These are phyloP conservation scores for Smittium culicis DNA, from an alignment of 371 early-diverging fungal species.

Conservation along the genomic window DNA sequence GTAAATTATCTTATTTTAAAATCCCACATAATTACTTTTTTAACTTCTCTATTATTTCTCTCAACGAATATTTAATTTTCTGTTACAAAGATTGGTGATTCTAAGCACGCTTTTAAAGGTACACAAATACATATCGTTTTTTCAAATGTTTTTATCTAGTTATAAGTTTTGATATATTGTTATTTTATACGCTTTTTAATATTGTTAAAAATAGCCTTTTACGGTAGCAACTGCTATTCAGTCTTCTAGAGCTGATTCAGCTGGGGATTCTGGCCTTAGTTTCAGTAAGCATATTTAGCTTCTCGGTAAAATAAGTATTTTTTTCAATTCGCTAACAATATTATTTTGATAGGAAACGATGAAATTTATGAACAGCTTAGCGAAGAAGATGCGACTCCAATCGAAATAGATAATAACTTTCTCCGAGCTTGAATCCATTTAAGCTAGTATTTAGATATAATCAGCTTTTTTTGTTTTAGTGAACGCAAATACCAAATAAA, in stretches of 20 bases:
- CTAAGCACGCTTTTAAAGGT: conserved; percentile 1
- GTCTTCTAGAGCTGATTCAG: neutral
- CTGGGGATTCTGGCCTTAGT: neutral
- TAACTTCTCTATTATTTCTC: too few species aligned
- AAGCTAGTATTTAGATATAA: neutral
- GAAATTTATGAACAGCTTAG: conserved; percentile 1
- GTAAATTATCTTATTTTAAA: too few species aligned
- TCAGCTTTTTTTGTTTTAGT: neutral
- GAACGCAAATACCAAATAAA: neutral
- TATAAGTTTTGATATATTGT: too few species aligned
- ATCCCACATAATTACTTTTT: too few species aligned
- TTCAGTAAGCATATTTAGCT: neutral
- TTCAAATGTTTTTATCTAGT: too few species aligned
- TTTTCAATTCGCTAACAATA: too few species aligned
- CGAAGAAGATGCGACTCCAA: conserved; percentile 8
- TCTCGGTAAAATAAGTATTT: neutral
- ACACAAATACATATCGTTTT: too few species aligned
- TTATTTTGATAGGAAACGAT: neutral
- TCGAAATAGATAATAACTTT: neutral
- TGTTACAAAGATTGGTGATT: conserved; percentile 5
- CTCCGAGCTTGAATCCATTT: neutral
- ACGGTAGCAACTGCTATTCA: conserved; percentile 9
- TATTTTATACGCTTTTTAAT: too few species aligned
- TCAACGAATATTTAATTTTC: too few species aligned
- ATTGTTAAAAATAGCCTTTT: conserved; percentile 6